Evolutionary conservation across 2,329 filamentous ascomycete species (phyloP).

Genomic region (Monilinia vaccinii-corymbosi): DNA sequence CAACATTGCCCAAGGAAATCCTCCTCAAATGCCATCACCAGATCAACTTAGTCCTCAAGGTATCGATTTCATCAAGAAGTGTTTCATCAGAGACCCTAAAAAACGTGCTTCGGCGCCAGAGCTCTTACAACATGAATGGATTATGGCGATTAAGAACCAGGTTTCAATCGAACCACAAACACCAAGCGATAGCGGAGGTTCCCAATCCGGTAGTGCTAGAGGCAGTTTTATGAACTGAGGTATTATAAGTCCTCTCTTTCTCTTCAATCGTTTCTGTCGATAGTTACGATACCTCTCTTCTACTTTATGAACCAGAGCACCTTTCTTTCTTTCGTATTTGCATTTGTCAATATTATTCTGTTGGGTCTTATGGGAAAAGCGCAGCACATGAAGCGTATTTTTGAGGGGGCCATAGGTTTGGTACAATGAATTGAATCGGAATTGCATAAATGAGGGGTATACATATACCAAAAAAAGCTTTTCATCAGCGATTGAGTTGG

Average conservation of each 20-base stretch:
- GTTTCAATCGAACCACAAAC: conserved; percentile 53
- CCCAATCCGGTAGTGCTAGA: conserved; percentile 18
- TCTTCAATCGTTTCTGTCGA: not conserved
- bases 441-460: not conserved
- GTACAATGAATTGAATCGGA: not conserved
- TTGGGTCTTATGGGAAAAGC: not conserved
- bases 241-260: not conserved
- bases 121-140: conserved; percentile 90
- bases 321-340: not conserved
- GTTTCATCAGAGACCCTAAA: conserved; percentile 77
- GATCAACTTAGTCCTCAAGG: conserved; percentile 81
- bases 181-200: conserved; percentile 42
- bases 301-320: not conserved
- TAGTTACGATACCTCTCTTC: not conserved
- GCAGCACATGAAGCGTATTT: conserved; percentile 5
- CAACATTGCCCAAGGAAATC: conserved; percentile 96
- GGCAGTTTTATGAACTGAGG: conserved; percentile 15
- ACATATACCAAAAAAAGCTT: not conserved
- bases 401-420: not conserved
- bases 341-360: not conserved
- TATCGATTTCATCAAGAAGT: conserved; percentile 79
- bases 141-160: conserved; percentile 54
- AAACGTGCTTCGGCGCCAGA: conserved; percentile 77
- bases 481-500: conserved; percentile 2
- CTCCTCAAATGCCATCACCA: conserved; percentile 68